Percentiles rank a stretch among this genome's conserved stretches.
phyloP scores from a whole-genome alignment of 805 yeast species.

The Sungouiozyma intestinalis region DNA sequence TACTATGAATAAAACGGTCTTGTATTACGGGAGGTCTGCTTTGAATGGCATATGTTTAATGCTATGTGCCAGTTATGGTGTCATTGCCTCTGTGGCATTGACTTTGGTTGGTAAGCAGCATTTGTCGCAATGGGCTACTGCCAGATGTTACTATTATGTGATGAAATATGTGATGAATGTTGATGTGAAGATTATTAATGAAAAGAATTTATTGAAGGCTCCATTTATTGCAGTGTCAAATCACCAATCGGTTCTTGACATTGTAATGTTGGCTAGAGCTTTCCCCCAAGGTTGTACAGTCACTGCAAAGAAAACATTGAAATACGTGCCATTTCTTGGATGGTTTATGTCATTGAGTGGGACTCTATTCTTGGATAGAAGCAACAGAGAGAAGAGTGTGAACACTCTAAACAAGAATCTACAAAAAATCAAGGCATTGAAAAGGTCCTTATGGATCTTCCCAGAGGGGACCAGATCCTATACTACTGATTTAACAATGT shows the following conservation, averaged over 20 bases:
- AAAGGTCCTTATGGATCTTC: conserved; percentile 77
- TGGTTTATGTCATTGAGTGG: conserved; percentile 95
- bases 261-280: conserved; percentile 65
- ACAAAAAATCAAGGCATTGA: conserved; percentile 43
- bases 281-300: conserved; percentile 87
- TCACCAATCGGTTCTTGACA: conserved; percentile 87
- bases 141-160: conserved; percentile 61
- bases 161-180: conserved; percentile 59
- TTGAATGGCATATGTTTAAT: conserved; percentile 44
- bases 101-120: conserved; percentile 63
- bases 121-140: conserved; percentile 82
- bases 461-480: conserved; percentile 97
- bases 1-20: conserved; percentile 24
- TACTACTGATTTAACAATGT: conserved; percentile 50
- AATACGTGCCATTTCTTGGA: conserved; percentile 82
- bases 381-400: conserved; percentile 64
- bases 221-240: conserved; percentile 81
- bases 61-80: conserved; percentile 65
- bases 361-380: conserved; percentile 82
- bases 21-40: conserved; percentile 46
- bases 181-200: conserved; percentile 57
- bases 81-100: conserved; percentile 58
- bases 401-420: conserved; percentile 65
- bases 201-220: conserved; percentile 41
- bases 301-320: conserved; percentile 79